Percentiles rank a stretch among this genome's conserved stretches.
Evolutionary conservation across 805 yeast species (phyloP).

Genomic region (Kuraishia ogatae): DNA sequence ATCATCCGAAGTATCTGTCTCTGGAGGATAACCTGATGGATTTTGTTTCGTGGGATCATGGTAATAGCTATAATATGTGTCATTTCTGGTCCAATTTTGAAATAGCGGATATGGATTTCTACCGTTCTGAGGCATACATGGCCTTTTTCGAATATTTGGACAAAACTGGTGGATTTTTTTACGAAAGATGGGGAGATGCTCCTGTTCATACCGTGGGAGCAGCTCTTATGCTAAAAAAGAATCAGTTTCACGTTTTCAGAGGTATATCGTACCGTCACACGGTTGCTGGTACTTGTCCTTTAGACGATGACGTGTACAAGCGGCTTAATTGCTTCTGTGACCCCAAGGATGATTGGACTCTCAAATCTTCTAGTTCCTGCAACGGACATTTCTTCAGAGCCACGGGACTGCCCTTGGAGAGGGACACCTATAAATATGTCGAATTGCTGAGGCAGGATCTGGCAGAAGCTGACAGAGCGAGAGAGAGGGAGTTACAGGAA

Average conservation of each 20-base stretch:
- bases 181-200: conserved; percentile 78
- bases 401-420: neutral
- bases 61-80: conserved; percentile 41
- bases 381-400: conserved; percentile 8
- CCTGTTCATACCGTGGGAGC: conserved; percentile 65
- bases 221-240: conserved; percentile 48
- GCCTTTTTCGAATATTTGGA: conserved; percentile 50
- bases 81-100: conserved; percentile 67
- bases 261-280: conserved; percentile 79
- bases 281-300: conserved; percentile 76
- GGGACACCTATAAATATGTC: conserved; percentile 1
- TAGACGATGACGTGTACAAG: conserved; percentile 45
- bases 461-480: conserved; percentile 8
- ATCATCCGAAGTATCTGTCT: conserved; percentile 25
- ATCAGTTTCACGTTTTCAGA: conserved; percentile 64
- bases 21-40: conserved; percentile 30
- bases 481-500: conserved; percentile 12
- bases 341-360: conserved; percentile 52
- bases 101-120: conserved; percentile 49
- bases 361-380: conserved; percentile 20
- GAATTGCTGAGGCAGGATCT: neutral
- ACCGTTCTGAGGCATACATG: conserved; percentile 44
- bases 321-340: conserved; percentile 65
- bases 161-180: conserved; percentile 57
- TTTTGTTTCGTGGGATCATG: conserved; percentile 32